phyloP scores from a whole-genome alignment of 2,329 filamentous ascomycete species.

The Beauveria rudraprayagi region DNA sequence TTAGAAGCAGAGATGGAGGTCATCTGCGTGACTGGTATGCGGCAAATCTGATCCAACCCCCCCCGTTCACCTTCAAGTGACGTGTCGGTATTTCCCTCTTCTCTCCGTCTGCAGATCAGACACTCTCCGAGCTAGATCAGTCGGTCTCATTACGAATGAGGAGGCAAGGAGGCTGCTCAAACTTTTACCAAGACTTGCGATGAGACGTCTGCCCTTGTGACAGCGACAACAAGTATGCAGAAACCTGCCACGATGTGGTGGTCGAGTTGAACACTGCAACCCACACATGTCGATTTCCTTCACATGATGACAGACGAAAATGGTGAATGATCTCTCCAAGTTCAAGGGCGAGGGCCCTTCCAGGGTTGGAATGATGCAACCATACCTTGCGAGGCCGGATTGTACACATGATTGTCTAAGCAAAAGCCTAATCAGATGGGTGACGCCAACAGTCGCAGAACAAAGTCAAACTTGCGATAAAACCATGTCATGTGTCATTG shows the following conservation, averaged over 20 bases:
- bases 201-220: not conserved
- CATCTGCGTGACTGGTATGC: not conserved
- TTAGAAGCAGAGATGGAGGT: not conserved
- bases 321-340: not conserved
- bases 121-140: not conserved
- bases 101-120: not conserved
- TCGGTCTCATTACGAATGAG: not conserved
- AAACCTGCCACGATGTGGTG: not conserved
- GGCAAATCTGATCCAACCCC: not conserved
- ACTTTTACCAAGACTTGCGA: not conserved
- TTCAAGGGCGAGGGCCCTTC: not conserved
- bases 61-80: not conserved
- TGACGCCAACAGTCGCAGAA: no score
- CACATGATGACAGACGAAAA: not conserved
- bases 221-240: not conserved
- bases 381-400: not conserved
- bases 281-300: not conserved
- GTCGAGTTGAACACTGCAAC: not conserved
- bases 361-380: not conserved
- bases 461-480: no score
- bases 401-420: not conserved
- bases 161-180: not conserved
- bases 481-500: not conserved
- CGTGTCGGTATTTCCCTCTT: not conserved
- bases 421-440: no score